Conservation (phyloP, 768 basidiomycete species). For the Dioszegia crocea region DNA sequence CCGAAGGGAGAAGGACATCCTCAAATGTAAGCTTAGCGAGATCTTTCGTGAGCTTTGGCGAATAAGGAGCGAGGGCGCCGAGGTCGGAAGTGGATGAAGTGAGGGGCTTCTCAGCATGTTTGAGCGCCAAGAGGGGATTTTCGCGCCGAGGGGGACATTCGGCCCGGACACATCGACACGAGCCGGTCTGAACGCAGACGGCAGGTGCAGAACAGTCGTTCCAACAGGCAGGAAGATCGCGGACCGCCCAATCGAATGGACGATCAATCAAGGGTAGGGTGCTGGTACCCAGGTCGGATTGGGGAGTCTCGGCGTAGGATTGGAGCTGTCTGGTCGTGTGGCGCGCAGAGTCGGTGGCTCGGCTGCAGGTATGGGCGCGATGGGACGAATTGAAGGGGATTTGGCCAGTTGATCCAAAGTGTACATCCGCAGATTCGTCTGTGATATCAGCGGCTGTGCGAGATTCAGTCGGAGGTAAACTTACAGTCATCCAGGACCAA, state of each 20-base stretch:
- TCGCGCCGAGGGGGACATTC: constrained; percentile 38
- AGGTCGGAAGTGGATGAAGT: neutral
- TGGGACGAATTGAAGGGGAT: constrained; percentile 45
- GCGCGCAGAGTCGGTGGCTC: constrained; percentile 23
- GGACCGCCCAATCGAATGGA: constrained; percentile 39
- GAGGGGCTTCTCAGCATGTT: constrained; percentile 7
- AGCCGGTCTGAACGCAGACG: constrained; percentile 48
- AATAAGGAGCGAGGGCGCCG: neutral
- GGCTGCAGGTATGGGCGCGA: constrained; percentile 29
- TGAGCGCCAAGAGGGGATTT: constrained; percentile 31
- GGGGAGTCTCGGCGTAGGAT: constrained; percentile 9
- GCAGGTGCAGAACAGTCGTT: constrained; percentile 48
- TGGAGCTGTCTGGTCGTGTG: constrained; percentile 16
- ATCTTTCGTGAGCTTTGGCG: constrained; percentile 4
- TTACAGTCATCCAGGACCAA: constrained; percentile 46
- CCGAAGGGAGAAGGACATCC: constrained; percentile 43
- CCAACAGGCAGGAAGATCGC: constrained; percentile 45
- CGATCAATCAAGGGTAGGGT: constrained; percentile 3
- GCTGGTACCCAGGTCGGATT: constrained; percentile 1
- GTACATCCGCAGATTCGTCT: constrained; percentile 42
- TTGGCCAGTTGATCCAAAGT: constrained; percentile 42
- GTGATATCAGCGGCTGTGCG: neutral
- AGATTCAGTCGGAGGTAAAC: constrained; percentile 12
- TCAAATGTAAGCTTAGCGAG: constrained; percentile 27
- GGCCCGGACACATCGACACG: constrained; percentile 47